Evolutionary conservation across 225 moss, liverwort and hornwort species (phyloP), one percentile per base, ranked within the genome.

Genomic region (Bryoerythrophyllum caledonicum): DNA sequence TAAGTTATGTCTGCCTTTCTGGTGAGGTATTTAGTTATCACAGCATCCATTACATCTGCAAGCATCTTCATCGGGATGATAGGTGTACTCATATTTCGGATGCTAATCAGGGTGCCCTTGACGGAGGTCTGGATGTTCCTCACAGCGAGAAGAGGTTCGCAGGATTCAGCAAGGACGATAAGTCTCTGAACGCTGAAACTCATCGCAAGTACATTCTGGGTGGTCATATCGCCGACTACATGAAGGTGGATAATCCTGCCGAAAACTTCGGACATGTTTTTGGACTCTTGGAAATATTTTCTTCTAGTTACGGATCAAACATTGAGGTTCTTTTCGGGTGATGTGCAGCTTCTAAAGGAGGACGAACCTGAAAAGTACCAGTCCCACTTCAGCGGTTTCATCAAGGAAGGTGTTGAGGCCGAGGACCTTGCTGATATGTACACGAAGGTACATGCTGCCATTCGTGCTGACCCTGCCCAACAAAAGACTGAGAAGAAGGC

Each of bases 101-200:
- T 65, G 10, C 7, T 28, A 58, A 30, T 25, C 46, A 80, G 80
- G 91, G 93, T 32, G 91, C 89, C 54, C 84, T 93, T 81, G 93
- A 91, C 61, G 91, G 93, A 59, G 93, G 93, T 9, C 82, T 93
- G 74, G 93, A 93, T 51, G 79, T 91, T 52, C 89, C 93, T 32
- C 91, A 91, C 73, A 88, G 88, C 34, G 89, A 91, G 82, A 93
- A 91, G 80, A 74, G 91, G 51, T 91, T 93, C 35, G 84, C 89
- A 35, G 93, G 93, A 1, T 91, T 71, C 54, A 83, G 63, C 81
- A 93, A 91, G 83, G 89, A 93, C 63, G 89, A 91, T 5, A 93
- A 90, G 73, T 74, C 83, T 38, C 71, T 91, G 74, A 90, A 91
- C 52, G 89, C 85, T 5, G 88, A 88, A 20, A 86, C 70, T 32